phyloP scores from a whole-genome alignment of 768 basidiomycete genomes.

The Leccinum broughii region DNA sequence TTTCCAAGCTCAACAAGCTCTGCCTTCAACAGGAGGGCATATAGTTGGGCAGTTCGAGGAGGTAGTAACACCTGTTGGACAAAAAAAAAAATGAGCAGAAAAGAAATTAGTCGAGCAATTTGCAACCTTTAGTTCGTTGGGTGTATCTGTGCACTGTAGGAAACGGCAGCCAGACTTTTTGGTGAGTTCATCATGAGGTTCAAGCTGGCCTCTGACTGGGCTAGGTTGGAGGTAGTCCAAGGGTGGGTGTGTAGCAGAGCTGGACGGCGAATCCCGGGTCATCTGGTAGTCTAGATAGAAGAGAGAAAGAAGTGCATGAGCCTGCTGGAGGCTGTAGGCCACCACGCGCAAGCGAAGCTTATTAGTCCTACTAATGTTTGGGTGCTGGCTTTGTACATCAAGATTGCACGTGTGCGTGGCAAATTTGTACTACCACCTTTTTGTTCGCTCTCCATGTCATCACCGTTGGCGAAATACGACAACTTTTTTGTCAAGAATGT shows the following conservation, averaged over 20 bases:
- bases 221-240: slow-evolving; percentile 61
- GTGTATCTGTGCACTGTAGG: slow-evolving; percentile 75
- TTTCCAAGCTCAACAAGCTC: slow-evolving; percentile 63
- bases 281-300: slow-evolving; percentile 18
- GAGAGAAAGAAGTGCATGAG: slow-evolving; percentile 6
- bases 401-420: slow-evolving; percentile 7
- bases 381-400: slow-evolving; percentile 27
- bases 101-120: not conserved
- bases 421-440: slow-evolving; percentile 1
- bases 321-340: not conserved
- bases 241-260: slow-evolving; percentile 26
- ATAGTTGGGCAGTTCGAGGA: slow-evolving; percentile 63
- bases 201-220: slow-evolving; percentile 74
- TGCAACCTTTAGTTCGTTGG: slow-evolving; percentile 68
- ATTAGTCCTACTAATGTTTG: slow-evolving; percentile 24
- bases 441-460: slow-evolving; percentile 47
- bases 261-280: slow-evolving; percentile 26
- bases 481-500: slow-evolving; percentile 82
- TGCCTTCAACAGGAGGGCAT: slow-evolving; percentile 62
- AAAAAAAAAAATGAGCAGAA: slow-evolving; percentile 7
- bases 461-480: slow-evolving; percentile 73
- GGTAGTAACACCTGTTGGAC: slow-evolving; percentile 63
- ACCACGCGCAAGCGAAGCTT: slow-evolving; percentile 19
- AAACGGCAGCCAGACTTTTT: slow-evolving; percentile 65
- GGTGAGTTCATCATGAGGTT: slow-evolving; percentile 54